Evolutionary conservation across 805 yeast species (phyloP).

Genomic region (Soucietia sequanensis): DNA sequence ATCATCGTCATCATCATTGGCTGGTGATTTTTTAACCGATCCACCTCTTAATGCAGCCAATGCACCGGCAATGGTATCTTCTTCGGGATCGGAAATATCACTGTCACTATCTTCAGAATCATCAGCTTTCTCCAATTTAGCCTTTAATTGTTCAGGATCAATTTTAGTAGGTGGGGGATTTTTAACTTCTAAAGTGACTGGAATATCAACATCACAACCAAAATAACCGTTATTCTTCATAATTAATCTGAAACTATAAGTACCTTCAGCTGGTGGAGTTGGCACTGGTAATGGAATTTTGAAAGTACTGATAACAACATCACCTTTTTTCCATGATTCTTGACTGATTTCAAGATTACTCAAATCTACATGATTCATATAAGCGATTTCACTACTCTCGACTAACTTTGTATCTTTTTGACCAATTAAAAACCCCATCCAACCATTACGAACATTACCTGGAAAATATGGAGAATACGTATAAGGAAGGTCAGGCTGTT

Average conservation of each 20-base stretch:
- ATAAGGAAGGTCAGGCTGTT: slow-evolving; percentile 69
- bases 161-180: slow-evolving; percentile 34
- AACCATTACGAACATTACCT: slow-evolving; percentile 40
- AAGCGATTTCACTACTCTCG: slow-evolving; percentile 56
- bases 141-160: slow-evolving; percentile 11
- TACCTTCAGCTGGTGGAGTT: slow-evolving; percentile 72
- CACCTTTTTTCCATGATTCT: slow-evolving; percentile 49
- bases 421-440: slow-evolving; percentile 67
- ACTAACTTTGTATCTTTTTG: slow-evolving; percentile 81
- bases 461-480: slow-evolving; percentile 81
- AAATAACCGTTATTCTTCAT: slow-evolving; percentile 75
- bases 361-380: slow-evolving; percentile 50
- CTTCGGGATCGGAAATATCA: slow-evolving; percentile 68
- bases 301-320: slow-evolving; percentile 63
- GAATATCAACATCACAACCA: slow-evolving; percentile 75
- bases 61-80: slow-evolving; percentile 74
- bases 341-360: slow-evolving; percentile 54
- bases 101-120: slow-evolving; percentile 47
- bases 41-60: slow-evolving; percentile 69
- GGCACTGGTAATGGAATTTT: slow-evolving; percentile 73
- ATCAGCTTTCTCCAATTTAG: slow-evolving; percentile 29
- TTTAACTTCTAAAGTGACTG: slow-evolving; percentile 68
- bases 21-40: slow-evolving; percentile 40
- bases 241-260: slow-evolving; percentile 64
- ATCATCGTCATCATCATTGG: slow-evolving; percentile 25